Conservation (phyloP, 352 stramenopile genomes). For the Pythium coloratum region DNA sequence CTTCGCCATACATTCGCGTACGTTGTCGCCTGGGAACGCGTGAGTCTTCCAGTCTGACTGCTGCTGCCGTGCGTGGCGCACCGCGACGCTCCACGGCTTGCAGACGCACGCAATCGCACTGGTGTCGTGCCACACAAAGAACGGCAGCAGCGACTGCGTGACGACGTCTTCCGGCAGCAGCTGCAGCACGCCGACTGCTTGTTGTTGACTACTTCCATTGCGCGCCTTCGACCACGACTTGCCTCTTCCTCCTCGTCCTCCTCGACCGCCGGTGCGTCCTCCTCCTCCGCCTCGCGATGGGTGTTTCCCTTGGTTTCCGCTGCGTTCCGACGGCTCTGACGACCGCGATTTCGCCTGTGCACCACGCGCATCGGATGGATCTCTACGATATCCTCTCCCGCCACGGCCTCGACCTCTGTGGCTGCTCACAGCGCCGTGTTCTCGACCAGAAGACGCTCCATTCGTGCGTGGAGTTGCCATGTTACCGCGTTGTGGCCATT, state of each 20-base stretch:
- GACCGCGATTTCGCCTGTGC: background rate
- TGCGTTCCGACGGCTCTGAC: background rate
- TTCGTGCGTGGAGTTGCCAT: background rate
- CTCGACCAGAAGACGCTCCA: background rate
- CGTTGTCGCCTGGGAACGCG: constrained; percentile 26
- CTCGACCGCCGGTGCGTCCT: background rate
- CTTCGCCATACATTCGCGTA: constrained; percentile 29
- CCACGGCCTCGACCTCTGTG: background rate
- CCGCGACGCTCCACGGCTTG: constrained; percentile 24
- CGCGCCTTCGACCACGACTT: background rate
- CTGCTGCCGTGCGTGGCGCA: constrained; percentile 25
- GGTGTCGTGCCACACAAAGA: constrained; percentile 52
- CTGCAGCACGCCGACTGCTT: constrained; percentile 3
- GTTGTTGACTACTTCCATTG: background rate
- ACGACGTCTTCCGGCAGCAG: constrained; percentile 46
- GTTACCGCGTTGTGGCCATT: constrained; percentile 2
- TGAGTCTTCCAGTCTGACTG: constrained; percentile 43
- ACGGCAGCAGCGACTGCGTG: constrained; percentile 38
- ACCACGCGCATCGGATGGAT: background rate
- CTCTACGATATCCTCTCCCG: background rate
- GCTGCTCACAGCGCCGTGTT: background rate
- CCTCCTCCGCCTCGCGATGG: background rate
- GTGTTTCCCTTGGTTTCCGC: background rate
- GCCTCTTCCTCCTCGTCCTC: background rate
- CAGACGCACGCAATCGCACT: constrained; percentile 36